Percentiles rank a stretch among this genome's conserved stretches.
These are phyloP conservation scores for Nadsonia commutata DNA, from an alignment of 1,139 yeast genomes.

Conservation along the genomic window DNA sequence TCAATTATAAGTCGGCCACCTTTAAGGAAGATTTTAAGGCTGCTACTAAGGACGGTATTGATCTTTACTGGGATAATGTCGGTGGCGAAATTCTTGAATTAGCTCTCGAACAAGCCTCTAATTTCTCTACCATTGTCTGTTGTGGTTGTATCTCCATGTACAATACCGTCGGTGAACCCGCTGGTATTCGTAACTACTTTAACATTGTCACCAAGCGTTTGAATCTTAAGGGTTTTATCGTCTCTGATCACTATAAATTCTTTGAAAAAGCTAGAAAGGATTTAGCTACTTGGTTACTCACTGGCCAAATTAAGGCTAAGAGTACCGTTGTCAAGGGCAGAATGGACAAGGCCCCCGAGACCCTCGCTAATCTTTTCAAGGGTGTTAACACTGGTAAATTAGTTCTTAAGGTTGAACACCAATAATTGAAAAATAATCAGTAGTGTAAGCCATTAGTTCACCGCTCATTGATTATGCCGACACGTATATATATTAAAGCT, in stretches of 20 bases:
- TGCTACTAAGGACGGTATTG: constrained; percentile 24
- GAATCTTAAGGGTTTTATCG: constrained; percentile 12
- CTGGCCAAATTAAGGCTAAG: constrained; percentile 4
- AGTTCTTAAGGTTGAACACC: constrained; percentile 1
- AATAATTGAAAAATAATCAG: no score
- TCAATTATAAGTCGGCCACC: constrained; percentile 39
- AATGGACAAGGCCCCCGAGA: constrained; percentile 4
- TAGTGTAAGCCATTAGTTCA: no score
- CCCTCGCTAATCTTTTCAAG: constrained; percentile 5
- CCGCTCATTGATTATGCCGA: no score
- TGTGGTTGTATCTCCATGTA: constrained; percentile 54
- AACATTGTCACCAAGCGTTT: constrained; percentile 10
- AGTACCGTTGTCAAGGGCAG: constrained; percentile 4
- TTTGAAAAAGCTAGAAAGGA: constrained; percentile 5
- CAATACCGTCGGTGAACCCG: constrained; percentile 7
- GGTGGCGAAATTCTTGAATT: constrained; percentile 47
- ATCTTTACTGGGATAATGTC: constrained; percentile 29
- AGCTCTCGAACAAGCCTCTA: constrained; percentile 20
- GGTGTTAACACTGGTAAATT: constrained; percentile 7
- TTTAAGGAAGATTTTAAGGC: constrained; percentile 30
- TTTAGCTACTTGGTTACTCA: background rate
- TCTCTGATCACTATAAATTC: constrained; percentile 8
- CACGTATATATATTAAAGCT: no score
- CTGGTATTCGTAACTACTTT: constrained; percentile 9
- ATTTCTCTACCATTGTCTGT: constrained; percentile 28